These are phyloP conservation scores for Somion occarium DNA, from an alignment of 1,284 basidiomycete species.

Conservation along the genomic window DNA sequence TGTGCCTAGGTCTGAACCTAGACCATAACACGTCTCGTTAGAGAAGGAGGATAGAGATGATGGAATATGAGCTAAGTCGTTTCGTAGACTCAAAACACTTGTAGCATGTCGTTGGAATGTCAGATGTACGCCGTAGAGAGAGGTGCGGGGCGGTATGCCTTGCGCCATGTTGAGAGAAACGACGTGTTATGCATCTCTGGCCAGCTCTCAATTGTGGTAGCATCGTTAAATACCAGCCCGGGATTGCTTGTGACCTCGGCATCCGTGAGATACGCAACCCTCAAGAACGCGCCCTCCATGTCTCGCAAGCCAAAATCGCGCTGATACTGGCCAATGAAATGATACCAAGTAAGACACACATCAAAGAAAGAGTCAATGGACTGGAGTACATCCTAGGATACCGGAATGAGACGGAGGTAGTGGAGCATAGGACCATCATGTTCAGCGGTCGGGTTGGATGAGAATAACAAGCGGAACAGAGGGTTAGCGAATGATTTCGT, in stretches of 20 bases:
- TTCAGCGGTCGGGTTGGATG: background rate
- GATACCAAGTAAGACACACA: background rate
- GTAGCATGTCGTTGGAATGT: slow-evolving; percentile 3
- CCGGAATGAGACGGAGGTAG: background rate
- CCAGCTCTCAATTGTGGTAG: background rate
- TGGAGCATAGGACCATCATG: background rate
- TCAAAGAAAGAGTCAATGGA: background rate
- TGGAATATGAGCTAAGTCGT: background rate
- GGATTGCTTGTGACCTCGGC: background rate
- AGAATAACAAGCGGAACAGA: background rate
- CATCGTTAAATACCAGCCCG: background rate
- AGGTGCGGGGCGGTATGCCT: background rate
- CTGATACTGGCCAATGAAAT: background rate
- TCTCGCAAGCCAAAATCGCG: background rate
- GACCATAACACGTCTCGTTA: slow-evolving; percentile 5
- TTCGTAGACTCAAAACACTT: slow-evolving; percentile 3
- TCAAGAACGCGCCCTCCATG: background rate
- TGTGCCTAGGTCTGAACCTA: slow-evolving; percentile 10
- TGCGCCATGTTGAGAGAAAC: background rate
- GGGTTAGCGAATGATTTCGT: background rate
- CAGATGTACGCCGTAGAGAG: slow-evolving; percentile 2
- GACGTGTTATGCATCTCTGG: background rate
- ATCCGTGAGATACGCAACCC: background rate
- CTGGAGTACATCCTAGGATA: background rate
- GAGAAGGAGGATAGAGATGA: slow-evolving; percentile 5